Evolutionary conservation across 2,329 filamentous ascomycete genomes (phyloP), one percentile per base, ranked within the genome.

Genomic region (Beauveria brongniartii): DNA sequence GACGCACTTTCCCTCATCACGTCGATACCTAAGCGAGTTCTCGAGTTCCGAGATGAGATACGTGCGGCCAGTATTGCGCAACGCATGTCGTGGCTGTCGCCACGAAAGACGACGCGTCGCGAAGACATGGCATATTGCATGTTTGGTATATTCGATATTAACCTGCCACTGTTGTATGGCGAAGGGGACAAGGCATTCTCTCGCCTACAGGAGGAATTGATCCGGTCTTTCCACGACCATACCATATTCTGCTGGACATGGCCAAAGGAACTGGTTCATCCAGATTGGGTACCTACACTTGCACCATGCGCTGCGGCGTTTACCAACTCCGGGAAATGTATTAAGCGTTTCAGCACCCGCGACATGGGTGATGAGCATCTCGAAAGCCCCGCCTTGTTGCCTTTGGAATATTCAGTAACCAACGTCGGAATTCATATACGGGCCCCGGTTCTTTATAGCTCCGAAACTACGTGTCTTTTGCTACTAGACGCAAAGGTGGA

Each of bases 101-200:
- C 12, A 5, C 58, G 69, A 20, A 3, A 64, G 37, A 69, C 65
- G 4, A 67, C 58, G 1, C 64, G 66, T 18, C 14, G 44, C 41
- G 64, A 69, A 53, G 67, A 72, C 52, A 43, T 58, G 5, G 68
- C 69, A 0, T 71, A 70, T 51, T 68, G 63, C 9, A 55, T 70
- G 0, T 55, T 71, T 3, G 70, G 69, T 0, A 56, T 71, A 5
- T 70, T 71, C 16, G 64, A 62, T 30, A 61, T 72, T 0, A 67
- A 67, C 20, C 69, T 72, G 63, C 66, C 70, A 0, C 60, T 71
- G 10, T 56, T 71, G 0, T 71, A 70, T 40, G 69, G 68, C 22
- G 69, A 71, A 40, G 64, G 64, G 1, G 37, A 54, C 14, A 55
- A 50, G 9, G 64, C 64, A 0, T 66, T 66, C 43, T 22, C 59